These are phyloP conservation scores for Sugiyamaella japonica DNA, from an alignment of 1,139 yeast genomes.

Conservation along the genomic window DNA sequence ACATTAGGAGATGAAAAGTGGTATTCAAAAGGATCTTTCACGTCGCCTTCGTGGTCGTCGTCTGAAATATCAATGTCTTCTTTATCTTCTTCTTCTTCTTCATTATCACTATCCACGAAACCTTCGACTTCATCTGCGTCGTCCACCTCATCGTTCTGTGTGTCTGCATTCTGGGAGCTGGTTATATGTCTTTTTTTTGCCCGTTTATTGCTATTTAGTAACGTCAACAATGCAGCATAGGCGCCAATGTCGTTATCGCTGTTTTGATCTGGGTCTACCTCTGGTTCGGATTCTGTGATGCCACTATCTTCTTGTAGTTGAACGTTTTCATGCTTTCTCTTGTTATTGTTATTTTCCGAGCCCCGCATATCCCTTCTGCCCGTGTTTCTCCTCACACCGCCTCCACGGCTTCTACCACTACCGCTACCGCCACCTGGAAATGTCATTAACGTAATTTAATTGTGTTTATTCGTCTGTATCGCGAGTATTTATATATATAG, in stretches of 20 bases:
- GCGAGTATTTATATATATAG: not conserved
- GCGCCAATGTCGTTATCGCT: conserved; percentile 39
- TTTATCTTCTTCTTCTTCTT: conserved; percentile 37
- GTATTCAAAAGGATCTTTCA: conserved; percentile 61
- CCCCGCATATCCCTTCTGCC: conserved; percentile 22
- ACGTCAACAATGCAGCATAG: conserved; percentile 72
- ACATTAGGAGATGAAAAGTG: conserved; percentile 68
- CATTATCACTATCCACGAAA: conserved; percentile 24
- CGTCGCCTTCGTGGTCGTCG: conserved; percentile 45
- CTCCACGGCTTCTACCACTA: not conserved
- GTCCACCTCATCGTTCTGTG: conserved; percentile 12
- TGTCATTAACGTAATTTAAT: conserved; percentile 1
- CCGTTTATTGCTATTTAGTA: conserved; percentile 57
- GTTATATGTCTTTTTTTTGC: conserved; percentile 20
- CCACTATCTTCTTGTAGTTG: conserved; percentile 14
- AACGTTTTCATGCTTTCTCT: conserved; percentile 5
- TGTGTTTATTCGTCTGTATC: not conserved
- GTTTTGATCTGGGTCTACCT: conserved; percentile 5
- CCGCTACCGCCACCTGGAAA: not conserved
- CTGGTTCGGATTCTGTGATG: not conserved
- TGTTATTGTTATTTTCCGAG: not conserved
- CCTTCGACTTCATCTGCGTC: conserved; percentile 29
- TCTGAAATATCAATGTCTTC: conserved; percentile 36
- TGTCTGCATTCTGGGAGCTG: not conserved
- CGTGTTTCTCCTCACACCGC: conserved; percentile 19